These are phyloP conservation scores for Cyclotella cryptica DNA, from an alignment of 108 stramenopile genomes.

Conservation along the genomic window DNA sequence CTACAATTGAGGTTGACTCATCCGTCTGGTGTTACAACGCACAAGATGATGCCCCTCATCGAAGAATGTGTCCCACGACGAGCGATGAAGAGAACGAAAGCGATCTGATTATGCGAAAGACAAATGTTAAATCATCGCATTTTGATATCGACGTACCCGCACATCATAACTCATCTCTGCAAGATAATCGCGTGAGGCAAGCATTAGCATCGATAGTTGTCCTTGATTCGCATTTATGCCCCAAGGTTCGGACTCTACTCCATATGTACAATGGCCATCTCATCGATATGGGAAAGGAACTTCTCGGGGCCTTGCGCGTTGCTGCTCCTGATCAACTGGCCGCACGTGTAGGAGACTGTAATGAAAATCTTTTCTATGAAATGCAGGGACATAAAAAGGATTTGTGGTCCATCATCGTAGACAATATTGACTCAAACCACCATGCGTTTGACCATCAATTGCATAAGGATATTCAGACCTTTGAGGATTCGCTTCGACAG, in stretches of 20 bases:
- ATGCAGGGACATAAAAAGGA: conserved; percentile 54
- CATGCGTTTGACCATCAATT: conserved; percentile 1
- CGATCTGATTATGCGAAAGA: too few relatives aligned
- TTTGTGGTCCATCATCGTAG: conserved; percentile 4
- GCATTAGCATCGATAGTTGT: background rate
- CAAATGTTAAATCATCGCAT: too few relatives aligned
- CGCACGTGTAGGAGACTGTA: conserved; percentile 66
- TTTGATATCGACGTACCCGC: background rate
- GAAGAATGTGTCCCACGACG: too few relatives aligned
- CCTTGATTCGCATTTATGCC: conserved; percentile 21
- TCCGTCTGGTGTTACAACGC: background rate
- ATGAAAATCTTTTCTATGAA: conserved; percentile 65
- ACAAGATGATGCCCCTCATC: too few relatives aligned
- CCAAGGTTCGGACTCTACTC: conserved; percentile 24
- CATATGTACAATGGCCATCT: conserved; percentile 30
- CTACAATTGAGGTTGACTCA: conserved; percentile 3
- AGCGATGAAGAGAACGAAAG: too few relatives aligned
- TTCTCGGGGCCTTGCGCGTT: conserved; percentile 34
- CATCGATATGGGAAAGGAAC: conserved; percentile 31
- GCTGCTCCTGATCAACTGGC: conserved; percentile 50
- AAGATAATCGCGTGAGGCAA: background rate
- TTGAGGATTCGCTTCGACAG: conserved; percentile 35
- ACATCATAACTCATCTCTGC: background rate
- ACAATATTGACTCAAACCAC: background rate
- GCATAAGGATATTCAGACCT: conserved; percentile 23